Base-by-base conservation (phyloP, 331 rosid genomes). In the Prunus yedoensis region DNA sequence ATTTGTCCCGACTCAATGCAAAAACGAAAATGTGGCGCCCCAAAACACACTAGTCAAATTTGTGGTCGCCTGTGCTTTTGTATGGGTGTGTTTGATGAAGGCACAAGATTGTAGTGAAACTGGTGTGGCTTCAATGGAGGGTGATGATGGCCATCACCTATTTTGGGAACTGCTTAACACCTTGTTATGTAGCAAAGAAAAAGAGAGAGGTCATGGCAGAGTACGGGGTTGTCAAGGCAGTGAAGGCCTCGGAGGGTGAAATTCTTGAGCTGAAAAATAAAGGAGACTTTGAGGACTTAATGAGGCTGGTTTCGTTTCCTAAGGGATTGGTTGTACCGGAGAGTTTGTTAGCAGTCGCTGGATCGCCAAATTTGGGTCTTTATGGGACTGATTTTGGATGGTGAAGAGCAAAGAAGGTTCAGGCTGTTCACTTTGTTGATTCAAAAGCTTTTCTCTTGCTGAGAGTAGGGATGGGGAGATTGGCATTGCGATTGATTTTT, bases 311-410 rank as follows among this genome's bases (percentile, higher is more conserved):
- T 25, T 25, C 27, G 27, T 25, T 25, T 25, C 27, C 27, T 25
- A 25, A 1, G 89, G 83, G 77, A 75, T 46, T 1, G 28, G 30
- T 28, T 28, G 30, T 28, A 28, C 30, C 30, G 30, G 17, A 35
- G 28, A 11, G 0, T 30, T 1, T 30, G 35, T 1, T 82, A 0
- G 0, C 20, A 0, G 66, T 86, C 10, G 82, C 86, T 0, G 89
- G 91, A 2, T 89, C 91, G 67, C 85, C 92, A 4, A 87, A 57
- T 16, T 49, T 84, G 32, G 84, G 73, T 1, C 76, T 72, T 50
- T 89, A 86, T 27, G 77, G 80, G 13, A 77, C 81, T 11, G 85
- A 88, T 88, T 86, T 91, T 79, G 91, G 97, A 43, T 89, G 88
- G 90, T 95, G 91, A 14, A 86, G 75, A 72, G 91, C 91, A 0